phyloP scores from a whole-genome alignment of 805 yeast species.

The Gaillardinia entomophila region DNA sequence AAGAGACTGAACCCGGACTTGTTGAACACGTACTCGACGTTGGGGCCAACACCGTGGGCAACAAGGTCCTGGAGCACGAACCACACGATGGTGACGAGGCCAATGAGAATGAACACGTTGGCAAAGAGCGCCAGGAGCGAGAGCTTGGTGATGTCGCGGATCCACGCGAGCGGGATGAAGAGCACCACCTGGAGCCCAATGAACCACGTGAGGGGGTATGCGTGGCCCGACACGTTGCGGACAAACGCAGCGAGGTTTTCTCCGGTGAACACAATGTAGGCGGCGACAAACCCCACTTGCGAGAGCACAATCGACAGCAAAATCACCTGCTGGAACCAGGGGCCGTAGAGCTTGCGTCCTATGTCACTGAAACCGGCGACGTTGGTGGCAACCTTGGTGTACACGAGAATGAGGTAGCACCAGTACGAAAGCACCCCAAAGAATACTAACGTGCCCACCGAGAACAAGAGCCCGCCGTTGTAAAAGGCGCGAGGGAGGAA shows the following conservation, averaged over 20 bases:
- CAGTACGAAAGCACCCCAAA: constrained; percentile 72
- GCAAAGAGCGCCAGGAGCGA: constrained; percentile 70
- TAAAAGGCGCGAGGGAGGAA: constrained; percentile 65
- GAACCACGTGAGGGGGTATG: constrained; percentile 40
- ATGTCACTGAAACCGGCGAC: constrained; percentile 80
- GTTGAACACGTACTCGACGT: constrained; percentile 48
- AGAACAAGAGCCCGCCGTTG: constrained; percentile 67
- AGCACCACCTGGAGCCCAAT: constrained; percentile 52
- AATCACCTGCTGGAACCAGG: constrained; percentile 58
- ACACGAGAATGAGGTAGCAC: constrained; percentile 66
- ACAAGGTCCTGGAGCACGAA: constrained; percentile 42
- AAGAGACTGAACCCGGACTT: constrained; percentile 59
- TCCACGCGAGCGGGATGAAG: constrained; percentile 63
- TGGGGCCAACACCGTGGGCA: constrained; percentile 37
- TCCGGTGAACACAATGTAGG: constrained; percentile 74
- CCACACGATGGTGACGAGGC: constrained; percentile 58
- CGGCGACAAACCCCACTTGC: constrained; percentile 76
- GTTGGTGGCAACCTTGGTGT: constrained; percentile 50
- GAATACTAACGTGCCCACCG: constrained; percentile 43
- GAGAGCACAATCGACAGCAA: constrained; percentile 60
- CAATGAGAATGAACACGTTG: constrained; percentile 61
- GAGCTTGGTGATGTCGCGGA: constrained; percentile 70
- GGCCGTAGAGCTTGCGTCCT: constrained; percentile 59
- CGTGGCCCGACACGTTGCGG: constrained; percentile 39
- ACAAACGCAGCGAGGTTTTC: constrained; percentile 65